Conservation (phyloP, 2,329 filamentous ascomycete species). For the Dryadomyces quercivorus region DNA sequence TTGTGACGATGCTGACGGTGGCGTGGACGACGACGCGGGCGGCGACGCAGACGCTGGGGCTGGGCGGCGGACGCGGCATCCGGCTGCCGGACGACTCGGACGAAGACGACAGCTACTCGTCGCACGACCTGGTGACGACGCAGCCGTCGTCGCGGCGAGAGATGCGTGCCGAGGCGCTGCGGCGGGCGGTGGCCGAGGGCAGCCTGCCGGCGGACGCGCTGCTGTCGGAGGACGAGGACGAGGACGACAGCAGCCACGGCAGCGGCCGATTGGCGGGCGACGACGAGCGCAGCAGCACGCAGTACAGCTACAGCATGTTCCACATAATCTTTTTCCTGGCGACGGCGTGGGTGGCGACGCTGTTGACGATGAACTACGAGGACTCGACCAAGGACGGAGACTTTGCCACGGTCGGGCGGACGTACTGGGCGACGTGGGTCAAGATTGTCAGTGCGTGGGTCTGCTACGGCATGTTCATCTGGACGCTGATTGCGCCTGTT, state of each 20-base stretch:
- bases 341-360: conserved; percentile 87
- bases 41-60: conserved; percentile 75
- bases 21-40: conserved; percentile 96
- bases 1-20: conserved; percentile 92
- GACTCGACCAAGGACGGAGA: conserved; percentile 52
- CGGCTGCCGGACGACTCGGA: conserved; percentile 53
- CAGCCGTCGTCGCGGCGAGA: conserved; percentile 72
- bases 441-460: conserved; percentile 98
- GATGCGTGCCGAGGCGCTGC: conserved; percentile 86
- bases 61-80: conserved; percentile 51
- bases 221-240: conserved; percentile 57
- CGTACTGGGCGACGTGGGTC: conserved; percentile 96
- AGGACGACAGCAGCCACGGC: conserved; percentile 53
- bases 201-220: conserved; percentile 84
- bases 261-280: conserved; percentile 57
- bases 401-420: conserved; percentile 87
- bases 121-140: conserved; percentile 72
- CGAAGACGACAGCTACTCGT: conserved; percentile 9
- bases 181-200: conserved; percentile 83
- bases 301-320: conserved; percentile 95
- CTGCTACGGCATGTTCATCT: conserved; percentile 87
- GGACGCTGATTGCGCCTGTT: conserved; percentile 82
- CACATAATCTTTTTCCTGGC: conserved; percentile 96
- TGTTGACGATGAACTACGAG: conserved; percentile 66
- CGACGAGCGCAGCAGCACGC: conserved; percentile 77